These are phyloP conservation scores for Acer campestre DNA, from an alignment of 345 rosid species.

Conservation along the genomic window DNA sequence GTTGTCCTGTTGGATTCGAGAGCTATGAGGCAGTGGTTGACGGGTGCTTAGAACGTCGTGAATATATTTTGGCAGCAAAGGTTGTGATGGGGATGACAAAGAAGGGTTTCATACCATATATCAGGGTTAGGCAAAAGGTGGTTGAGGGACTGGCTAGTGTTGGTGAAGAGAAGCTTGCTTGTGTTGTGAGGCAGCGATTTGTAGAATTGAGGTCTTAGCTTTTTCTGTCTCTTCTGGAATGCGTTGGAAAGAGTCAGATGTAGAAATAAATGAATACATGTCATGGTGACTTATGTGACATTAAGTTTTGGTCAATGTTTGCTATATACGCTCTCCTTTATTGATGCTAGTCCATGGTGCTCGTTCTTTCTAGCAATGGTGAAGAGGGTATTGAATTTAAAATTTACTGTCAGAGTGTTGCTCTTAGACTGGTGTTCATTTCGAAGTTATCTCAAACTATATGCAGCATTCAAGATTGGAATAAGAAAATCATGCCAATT, in stretches of 20 bases:
- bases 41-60: slow-evolving; percentile 67
- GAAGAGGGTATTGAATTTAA: background rate
- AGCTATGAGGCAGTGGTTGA: slow-evolving; percentile 60
- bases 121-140: slow-evolving; percentile 70
- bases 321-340: background rate
- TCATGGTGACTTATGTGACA: background rate
- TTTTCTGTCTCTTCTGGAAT: background rate
- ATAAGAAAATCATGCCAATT: background rate
- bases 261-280: too few relatives aligned
- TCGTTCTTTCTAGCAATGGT: background rate
- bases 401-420: background rate
- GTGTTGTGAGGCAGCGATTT: slow-evolving; percentile 69
- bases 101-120: slow-evolving; percentile 78
- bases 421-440: background rate
- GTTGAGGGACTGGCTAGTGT: slow-evolving; percentile 57
- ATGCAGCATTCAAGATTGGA: background rate
- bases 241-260: background rate
- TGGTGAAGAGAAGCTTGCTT: slow-evolving; percentile 69
- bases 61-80: slow-evolving; percentile 76
- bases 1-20: slow-evolving; percentile 60
- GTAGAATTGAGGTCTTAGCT: slow-evolving; percentile 57
- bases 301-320: background rate
- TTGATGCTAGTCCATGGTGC: background rate
- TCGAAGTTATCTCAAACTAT: background rate
- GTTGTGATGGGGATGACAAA: slow-evolving; percentile 67